These are phyloP conservation scores for Colletotrichum noveboracense DNA, from an alignment of 2,329 filamentous ascomycete genomes.

Conservation along the genomic window DNA sequence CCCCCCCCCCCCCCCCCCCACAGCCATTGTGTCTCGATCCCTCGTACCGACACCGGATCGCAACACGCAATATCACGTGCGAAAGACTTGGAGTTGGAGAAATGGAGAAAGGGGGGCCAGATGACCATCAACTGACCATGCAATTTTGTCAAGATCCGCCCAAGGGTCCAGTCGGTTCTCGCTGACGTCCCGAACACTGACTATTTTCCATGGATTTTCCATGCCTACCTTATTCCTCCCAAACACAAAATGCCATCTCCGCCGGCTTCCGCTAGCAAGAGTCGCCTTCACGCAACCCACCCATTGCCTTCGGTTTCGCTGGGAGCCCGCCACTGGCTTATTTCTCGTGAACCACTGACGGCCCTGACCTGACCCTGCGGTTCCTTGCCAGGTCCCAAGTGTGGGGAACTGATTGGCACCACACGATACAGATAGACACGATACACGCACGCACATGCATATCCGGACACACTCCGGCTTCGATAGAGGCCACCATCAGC, in stretches of 20 bases:
- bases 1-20: background rate
- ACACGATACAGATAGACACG: background rate
- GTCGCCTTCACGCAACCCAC: background rate
- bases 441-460: background rate
- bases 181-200: background rate
- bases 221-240: background rate
- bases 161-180: conserved; percentile 6
- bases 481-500: background rate
- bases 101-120: background rate
- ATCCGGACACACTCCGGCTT: background rate
- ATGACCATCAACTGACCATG: conserved; percentile 7
- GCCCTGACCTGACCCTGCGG: background rate
- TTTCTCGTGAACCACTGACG: background rate
- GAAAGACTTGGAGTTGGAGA: background rate
- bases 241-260: background rate
- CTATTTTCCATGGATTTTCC: background rate
- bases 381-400: background rate
- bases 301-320: background rate
- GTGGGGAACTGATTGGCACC: background rate
- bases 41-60: background rate
- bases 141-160: conserved; percentile 10
- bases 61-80: conserved; percentile 7
- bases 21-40: background rate
- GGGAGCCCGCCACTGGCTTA: background rate
- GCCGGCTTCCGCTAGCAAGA: background rate